Evolutionary conservation across 106 monocot genomes (phyloP).

Genomic region (Agapanthus africanus): DNA sequence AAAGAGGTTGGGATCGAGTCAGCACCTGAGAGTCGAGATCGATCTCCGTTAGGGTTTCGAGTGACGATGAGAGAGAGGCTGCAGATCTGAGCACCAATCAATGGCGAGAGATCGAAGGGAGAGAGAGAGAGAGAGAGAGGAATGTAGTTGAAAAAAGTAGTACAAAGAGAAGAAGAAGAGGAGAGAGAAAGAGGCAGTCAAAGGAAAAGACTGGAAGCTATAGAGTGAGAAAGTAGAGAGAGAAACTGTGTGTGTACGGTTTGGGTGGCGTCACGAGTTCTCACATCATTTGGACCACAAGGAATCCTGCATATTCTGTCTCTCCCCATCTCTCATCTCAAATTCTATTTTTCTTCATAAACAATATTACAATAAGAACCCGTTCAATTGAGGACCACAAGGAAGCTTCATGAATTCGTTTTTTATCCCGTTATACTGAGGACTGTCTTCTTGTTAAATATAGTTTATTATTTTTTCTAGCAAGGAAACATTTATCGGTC

Average conservation of each 20-base stretch:
- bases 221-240: no score
- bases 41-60: background rate
- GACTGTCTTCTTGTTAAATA: no score
- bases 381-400: no score
- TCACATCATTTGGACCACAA: no score
- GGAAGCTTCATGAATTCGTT: no score
- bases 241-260: background rate
- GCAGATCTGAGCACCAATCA: background rate
- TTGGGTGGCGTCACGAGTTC: conserved; percentile 3
- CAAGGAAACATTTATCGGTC: no score
- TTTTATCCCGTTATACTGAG: no score
- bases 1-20: background rate
- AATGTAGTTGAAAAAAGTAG: background rate
- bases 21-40: background rate
- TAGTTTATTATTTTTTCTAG: no score
- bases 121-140: background rate
- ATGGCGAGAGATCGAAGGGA: background rate
- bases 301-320: no score
- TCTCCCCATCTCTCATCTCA: background rate
- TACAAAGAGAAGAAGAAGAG: background rate
- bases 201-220: background rate
- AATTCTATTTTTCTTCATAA: no score
- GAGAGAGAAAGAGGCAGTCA: background rate
- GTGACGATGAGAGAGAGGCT: background rate
- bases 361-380: no score